Conservation (phyloP, 352 stramenopile genomes). For the Achlya hypogyna region DNA sequence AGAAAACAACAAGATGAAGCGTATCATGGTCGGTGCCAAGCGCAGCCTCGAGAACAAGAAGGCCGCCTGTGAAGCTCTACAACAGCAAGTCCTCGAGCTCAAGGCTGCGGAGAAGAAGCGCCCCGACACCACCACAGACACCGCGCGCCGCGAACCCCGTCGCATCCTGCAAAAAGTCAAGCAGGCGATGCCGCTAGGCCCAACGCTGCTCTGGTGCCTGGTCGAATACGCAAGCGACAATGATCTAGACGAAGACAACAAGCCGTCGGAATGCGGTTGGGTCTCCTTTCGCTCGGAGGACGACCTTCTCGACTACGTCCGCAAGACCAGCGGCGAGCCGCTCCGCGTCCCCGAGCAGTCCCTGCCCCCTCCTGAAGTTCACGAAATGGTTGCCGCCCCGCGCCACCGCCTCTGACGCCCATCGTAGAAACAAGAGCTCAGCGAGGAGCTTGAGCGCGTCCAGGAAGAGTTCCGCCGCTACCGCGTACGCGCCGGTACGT, state of each 20-base stretch:
- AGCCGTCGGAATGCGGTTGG: slow-evolving; percentile 43
- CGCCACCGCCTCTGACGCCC: neutral
- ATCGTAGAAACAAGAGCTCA: slow-evolving; percentile 65
- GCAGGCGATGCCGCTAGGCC: slow-evolving; percentile 25
- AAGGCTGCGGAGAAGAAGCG: slow-evolving; percentile 48
- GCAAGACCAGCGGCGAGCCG: slow-evolving; percentile 47
- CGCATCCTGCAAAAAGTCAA: slow-evolving; percentile 61
- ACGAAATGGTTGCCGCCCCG: slow-evolving; percentile 43
- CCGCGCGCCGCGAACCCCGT: slow-evolving; percentile 32
- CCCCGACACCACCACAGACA: slow-evolving; percentile 27
- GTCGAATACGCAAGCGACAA: slow-evolving; percentile 71
- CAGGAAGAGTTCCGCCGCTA: slow-evolving; percentile 84
- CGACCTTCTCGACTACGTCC: slow-evolving; percentile 53
- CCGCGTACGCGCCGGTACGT: slow-evolving; percentile 58
- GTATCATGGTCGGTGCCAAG: slow-evolving; percentile 77
- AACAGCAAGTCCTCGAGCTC: slow-evolving; percentile 52
- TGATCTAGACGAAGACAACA: slow-evolving; percentile 50
- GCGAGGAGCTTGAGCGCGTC: slow-evolving; percentile 72
- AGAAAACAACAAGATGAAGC: slow-evolving; percentile 74
- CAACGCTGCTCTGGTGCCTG: slow-evolving; percentile 52
- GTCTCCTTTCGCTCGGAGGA: slow-evolving; percentile 52
- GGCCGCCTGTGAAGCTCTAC: slow-evolving; percentile 22
- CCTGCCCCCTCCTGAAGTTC: slow-evolving; percentile 60
- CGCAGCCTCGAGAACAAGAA: slow-evolving; percentile 81
- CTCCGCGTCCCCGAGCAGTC: slow-evolving; percentile 52